A percentile compares a stretch with the other conserved stretches of the same genome.
These are phyloP conservation scores for Didymosphaeria variabile DNA, from an alignment of 2,329 filamentous ascomycete genomes.

Conservation along the genomic window DNA sequence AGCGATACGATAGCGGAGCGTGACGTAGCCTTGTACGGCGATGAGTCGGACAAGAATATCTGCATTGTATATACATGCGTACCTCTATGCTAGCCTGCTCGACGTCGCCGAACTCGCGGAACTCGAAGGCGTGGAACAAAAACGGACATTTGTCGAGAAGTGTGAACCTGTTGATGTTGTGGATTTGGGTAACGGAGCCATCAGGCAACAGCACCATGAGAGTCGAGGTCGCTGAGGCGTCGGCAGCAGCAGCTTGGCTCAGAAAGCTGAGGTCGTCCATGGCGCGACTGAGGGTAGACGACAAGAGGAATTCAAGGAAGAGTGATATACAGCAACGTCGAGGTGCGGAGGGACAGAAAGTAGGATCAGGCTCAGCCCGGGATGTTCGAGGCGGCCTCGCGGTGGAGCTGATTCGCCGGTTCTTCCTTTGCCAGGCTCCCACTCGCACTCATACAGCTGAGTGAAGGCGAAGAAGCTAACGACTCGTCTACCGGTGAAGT, in stretches of 20 bases:
- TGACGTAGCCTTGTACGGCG: conserved; percentile 33
- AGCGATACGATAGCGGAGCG: conserved; percentile 46
- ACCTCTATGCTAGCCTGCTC: conserved; percentile 50
- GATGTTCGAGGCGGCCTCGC: conserved; percentile 2
- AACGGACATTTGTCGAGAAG: conserved; percentile 51
- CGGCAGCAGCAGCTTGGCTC: conserved; percentile 19
- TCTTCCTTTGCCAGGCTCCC: background rate
- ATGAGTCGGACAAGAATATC: background rate
- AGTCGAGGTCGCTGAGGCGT: conserved; percentile 39
- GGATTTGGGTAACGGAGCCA: conserved; percentile 44
- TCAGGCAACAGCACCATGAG: conserved; percentile 44
- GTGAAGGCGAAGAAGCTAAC: background rate
- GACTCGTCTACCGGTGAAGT: background rate
- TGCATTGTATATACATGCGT: background rate
- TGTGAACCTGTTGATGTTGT: conserved; percentile 40
- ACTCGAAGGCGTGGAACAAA: conserved; percentile 53
- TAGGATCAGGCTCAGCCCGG: background rate
- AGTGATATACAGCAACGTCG: conserved; percentile 3
- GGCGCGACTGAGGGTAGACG: background rate
- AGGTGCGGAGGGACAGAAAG: background rate
- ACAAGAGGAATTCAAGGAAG: background rate
- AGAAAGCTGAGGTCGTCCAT: conserved; percentile 40
- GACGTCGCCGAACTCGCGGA: conserved; percentile 31
- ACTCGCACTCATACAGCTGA: background rate
- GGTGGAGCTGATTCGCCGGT: conserved; percentile 8